Conservation (phyloP, 106 monocot species). For the Acorus gramineus region DNA sequence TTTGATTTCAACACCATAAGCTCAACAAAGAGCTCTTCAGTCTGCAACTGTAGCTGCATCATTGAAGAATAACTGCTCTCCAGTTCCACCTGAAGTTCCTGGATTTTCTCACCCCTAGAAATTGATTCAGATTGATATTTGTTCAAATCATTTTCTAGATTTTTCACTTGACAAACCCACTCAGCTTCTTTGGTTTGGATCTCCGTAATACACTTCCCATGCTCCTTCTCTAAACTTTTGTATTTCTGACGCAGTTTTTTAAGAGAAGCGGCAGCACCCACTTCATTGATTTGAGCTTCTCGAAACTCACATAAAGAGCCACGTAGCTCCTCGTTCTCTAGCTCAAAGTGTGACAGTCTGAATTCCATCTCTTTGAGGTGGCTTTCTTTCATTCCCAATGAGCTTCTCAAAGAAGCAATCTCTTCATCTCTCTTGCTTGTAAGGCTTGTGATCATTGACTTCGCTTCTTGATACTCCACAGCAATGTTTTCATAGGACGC, state of each 20-base stretch:
- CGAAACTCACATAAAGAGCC: slow-evolving; percentile 46
- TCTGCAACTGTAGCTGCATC: slow-evolving; percentile 37
- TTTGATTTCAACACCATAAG: slow-evolving; percentile 31
- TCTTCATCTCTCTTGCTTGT: slow-evolving; percentile 58
- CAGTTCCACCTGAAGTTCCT: slow-evolving; percentile 33
- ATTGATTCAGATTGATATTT: slow-evolving; percentile 26
- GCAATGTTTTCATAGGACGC: slow-evolving; percentile 42
- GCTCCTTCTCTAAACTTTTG: slow-evolving; percentile 48
- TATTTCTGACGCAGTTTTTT: slow-evolving; percentile 46
- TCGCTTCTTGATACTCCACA: slow-evolving; percentile 60
- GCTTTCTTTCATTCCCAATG: slow-evolving; percentile 44
- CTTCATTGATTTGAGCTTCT: slow-evolving; percentile 47
- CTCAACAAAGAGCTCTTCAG: slow-evolving; percentile 31
- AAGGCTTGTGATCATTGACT: slow-evolving; percentile 25
- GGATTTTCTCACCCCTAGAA: slow-evolving; percentile 23
- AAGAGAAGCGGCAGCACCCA: slow-evolving; percentile 32
- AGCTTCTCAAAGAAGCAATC: slow-evolving; percentile 53
- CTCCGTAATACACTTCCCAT: slow-evolving; percentile 46
- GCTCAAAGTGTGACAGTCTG: slow-evolving; percentile 35
- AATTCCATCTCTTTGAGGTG: slow-evolving; percentile 54
- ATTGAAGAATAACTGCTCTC: slow-evolving; percentile 24
- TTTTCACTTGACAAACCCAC: slow-evolving; percentile 33
- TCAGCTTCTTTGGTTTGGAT: slow-evolving; percentile 41
- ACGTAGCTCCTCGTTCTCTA: slow-evolving; percentile 67
- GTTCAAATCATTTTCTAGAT: slow-evolving; percentile 39